These are phyloP conservation scores for Lachnellula cervina DNA, from an alignment of 2,329 filamentous ascomycete genomes.

Conservation along the genomic window DNA sequence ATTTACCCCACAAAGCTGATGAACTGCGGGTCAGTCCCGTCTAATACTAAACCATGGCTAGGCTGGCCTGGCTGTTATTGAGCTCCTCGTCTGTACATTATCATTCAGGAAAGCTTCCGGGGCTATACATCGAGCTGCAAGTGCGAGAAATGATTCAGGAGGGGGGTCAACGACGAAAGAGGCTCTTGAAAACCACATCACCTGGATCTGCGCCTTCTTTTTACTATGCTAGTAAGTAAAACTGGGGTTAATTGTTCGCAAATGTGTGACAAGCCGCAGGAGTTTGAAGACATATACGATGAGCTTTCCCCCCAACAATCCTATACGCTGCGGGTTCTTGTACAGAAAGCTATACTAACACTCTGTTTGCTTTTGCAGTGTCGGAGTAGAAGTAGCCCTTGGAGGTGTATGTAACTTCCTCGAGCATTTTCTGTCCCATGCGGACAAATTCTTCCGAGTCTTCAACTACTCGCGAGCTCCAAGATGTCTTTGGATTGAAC, in stretches of 20 bases:
- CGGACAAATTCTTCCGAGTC: too few species aligned
- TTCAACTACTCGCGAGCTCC: too few species aligned
- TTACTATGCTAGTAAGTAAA: slow-evolving; percentile 58
- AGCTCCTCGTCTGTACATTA: slow-evolving; percentile 45
- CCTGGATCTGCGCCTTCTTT: slow-evolving; percentile 70
- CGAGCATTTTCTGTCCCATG: neutral
- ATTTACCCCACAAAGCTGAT: too few species aligned
- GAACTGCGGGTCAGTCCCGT: too few species aligned
- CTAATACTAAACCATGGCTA: slow-evolving; percentile 10
- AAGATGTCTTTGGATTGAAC: too few species aligned
- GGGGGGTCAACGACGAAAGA: slow-evolving; percentile 22
- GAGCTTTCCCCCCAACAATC: too few species aligned
- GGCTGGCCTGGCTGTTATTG: slow-evolving; percentile 51
- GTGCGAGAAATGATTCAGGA: slow-evolving; percentile 35
- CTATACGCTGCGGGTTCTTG: neutral
- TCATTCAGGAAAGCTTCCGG: slow-evolving; percentile 62
- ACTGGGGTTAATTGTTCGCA: too few species aligned
- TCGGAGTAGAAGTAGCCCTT: slow-evolving; percentile 69
- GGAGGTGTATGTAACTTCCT: slow-evolving; percentile 43
- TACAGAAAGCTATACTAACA: neutral
- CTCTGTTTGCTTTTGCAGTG: slow-evolving; percentile 25
- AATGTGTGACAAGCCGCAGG: too few species aligned
- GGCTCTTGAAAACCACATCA: slow-evolving; percentile 45
- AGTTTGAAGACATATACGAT: too few species aligned
- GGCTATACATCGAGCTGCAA: slow-evolving; percentile 50